phyloP scores from a whole-genome alignment of 495 filamentous ascomycete genomes.

The Copromyces sp. region DNA sequence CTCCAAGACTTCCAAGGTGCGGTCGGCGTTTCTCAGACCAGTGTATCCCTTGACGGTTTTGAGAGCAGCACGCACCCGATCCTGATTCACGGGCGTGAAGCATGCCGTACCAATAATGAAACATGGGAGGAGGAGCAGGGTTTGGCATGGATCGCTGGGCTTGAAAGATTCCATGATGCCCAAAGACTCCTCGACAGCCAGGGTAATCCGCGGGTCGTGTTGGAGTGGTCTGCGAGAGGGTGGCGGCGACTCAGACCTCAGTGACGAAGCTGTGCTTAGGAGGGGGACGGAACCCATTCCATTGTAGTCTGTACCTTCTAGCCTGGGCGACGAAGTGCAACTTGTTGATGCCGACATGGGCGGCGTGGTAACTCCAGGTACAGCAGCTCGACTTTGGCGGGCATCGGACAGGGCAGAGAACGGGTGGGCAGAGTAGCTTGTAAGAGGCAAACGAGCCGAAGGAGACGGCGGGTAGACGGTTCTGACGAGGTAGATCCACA shows the following conservation, averaged over 20 bases:
- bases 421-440: slow-evolving; percentile 17
- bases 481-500: slow-evolving; percentile 83
- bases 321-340: slow-evolving; percentile 29
- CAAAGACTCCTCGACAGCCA: slow-evolving; percentile 72
- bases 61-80: slow-evolving; percentile 59
- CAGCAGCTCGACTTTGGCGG: slow-evolving; percentile 4
- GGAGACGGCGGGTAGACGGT: slow-evolving; percentile 61
- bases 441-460: slow-evolving; percentile 15
- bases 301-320: not conserved
- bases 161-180: slow-evolving; percentile 50
- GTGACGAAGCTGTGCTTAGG: not conserved
- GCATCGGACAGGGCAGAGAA: slow-evolving; percentile 8
- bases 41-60: slow-evolving; percentile 64
- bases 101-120: slow-evolving; percentile 84
- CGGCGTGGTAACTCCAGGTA: slow-evolving; percentile 25
- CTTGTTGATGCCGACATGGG: slow-evolving; percentile 32
- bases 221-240: slow-evolving; percentile 30
- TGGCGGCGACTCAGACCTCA: slow-evolving; percentile 38
- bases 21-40: slow-evolving; percentile 69
- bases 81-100: slow-evolving; percentile 58
- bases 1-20: slow-evolving; percentile 64
- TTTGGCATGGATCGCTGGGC: slow-evolving; percentile 49
- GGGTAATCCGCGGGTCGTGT: slow-evolving; percentile 52
- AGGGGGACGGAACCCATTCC: not conserved
- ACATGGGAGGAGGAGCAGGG: slow-evolving; percentile 76